Conservation (phyloP, 1,139 yeast genomes). For the Geotrichum phurueaensis region DNA sequence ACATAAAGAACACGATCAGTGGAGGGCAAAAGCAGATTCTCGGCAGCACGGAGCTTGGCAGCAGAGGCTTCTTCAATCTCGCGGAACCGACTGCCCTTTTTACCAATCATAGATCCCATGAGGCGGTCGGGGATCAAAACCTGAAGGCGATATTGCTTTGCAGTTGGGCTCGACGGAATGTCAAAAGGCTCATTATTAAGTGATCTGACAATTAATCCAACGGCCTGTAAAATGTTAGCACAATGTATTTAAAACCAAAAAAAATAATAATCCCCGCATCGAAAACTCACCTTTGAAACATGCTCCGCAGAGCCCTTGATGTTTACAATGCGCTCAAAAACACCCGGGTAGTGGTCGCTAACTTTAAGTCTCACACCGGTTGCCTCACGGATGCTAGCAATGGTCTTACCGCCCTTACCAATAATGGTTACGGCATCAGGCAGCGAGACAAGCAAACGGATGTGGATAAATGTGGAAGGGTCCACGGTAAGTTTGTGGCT, state of each 20-base stretch:
- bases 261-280: constrained; percentile 8
- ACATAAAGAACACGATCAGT: constrained; percentile 72
- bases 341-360: constrained; percentile 69
- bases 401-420: constrained; percentile 72
- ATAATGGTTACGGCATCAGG: constrained; percentile 71
- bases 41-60: constrained; percentile 73
- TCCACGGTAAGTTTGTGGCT: constrained; percentile 24
- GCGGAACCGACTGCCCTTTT: constrained; percentile 65
- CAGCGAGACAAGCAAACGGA: constrained; percentile 72
- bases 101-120: constrained; percentile 81
- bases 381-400: constrained; percentile 57
- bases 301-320: constrained; percentile 73
- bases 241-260: neutral
- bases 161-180: constrained; percentile 51
- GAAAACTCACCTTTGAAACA: constrained; percentile 49
- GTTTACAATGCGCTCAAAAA: constrained; percentile 71
- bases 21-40: constrained; percentile 66
- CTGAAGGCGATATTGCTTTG: constrained; percentile 53
- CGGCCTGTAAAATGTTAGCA: constrained; percentile 40
- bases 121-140: constrained; percentile 72
- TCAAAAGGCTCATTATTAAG: constrained; percentile 65
- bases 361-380: constrained; percentile 67
- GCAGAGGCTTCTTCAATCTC: constrained; percentile 83
- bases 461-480: constrained; percentile 56
- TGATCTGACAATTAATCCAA: constrained; percentile 65